Base-by-base conservation (phyloP, 805 yeast genomes). In the Kodamaea sagamina region DNA sequence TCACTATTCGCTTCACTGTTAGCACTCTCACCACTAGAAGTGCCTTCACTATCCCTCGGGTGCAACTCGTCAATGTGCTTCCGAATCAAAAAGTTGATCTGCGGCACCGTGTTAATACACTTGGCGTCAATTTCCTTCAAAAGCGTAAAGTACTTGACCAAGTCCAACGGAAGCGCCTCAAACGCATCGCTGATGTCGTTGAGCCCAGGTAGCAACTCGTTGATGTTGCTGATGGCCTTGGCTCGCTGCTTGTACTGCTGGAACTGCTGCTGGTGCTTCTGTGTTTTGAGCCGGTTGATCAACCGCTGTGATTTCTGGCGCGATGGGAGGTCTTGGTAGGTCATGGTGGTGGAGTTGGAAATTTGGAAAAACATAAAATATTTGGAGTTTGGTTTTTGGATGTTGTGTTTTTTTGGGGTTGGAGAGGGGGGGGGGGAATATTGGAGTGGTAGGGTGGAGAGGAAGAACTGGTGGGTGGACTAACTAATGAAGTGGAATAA, bases 71-170 rank as follows among this genome's bases (percentile, higher is more conserved):
- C 48, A 53, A 66, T 68, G 66, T 63, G 84, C 71, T 53, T 67
- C 58, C 66, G 64, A 43, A 87, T 82, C 50, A 72, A 70, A 6
- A 67, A 61, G 41, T 80, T 78, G 47, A 92, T 72, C 50, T 73
- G 69, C 0, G 97, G 96, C 7, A 84, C 72, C 0, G 87, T 74
- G 47, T 79, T 75, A 26, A 85, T 85, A 61, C 96, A 88, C 62
- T 92, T 92, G 47, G 98, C 97, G 58, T 90, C 97, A 41, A 93
- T 89, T 59, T 93, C 99, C 57, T 89, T 87, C 50, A 93, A 69
- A 11, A 89, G 68, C 1, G 98, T 93, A 62, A 89, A 81, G 58
- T 90, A 92, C 41, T 90, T 79, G 39, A 89, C 79, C 31, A 88
- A 72, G 52, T 89, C 97, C 43, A 75, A 58, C 0, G 99, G 99